These are phyloP conservation scores for Colletotrichum sp. DNA, from an alignment of 2,329 filamentous ascomycete genomes.

Conservation along the genomic window DNA sequence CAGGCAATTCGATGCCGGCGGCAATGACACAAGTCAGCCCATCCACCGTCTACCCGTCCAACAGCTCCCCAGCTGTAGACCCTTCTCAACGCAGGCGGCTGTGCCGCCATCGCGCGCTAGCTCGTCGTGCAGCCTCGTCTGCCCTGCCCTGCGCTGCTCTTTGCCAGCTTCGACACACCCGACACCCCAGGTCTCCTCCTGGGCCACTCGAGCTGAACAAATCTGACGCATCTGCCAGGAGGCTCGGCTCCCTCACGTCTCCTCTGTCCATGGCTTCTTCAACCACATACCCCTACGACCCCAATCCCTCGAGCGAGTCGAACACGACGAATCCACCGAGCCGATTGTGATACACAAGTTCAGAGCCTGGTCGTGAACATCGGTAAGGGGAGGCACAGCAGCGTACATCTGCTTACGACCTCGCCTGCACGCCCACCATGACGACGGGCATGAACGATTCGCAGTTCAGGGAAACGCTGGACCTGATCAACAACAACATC, in stretches of 20 bases:
- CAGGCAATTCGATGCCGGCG: not conserved
- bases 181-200: not conserved
- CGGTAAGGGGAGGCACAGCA: too few relatives aligned
- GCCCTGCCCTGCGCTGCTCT: not conserved
- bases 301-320: not conserved
- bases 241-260: not conserved
- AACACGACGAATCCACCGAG: not conserved
- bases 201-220: not conserved
- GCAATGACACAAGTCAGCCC: not conserved
- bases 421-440: not conserved
- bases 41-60: not conserved
- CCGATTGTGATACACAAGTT: not conserved
- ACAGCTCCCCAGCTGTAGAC: not conserved
- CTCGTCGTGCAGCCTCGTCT: constrained; percentile 8
- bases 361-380: too few relatives aligned
- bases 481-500: constrained; percentile 10
- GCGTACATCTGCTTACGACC: too few relatives aligned
- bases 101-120: constrained; percentile 6
- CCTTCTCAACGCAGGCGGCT: not conserved
- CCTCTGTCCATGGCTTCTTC: not conserved
- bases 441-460: constrained; percentile 2
- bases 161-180: not conserved
- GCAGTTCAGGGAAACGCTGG: not conserved
- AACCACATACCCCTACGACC: not conserved
- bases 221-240: not conserved